Evolutionary conservation across 192 early-diverging fungal genomes (phyloP), one percentile per base, ranked within the genome.

Genomic region (Coemansia biformis): DNA sequence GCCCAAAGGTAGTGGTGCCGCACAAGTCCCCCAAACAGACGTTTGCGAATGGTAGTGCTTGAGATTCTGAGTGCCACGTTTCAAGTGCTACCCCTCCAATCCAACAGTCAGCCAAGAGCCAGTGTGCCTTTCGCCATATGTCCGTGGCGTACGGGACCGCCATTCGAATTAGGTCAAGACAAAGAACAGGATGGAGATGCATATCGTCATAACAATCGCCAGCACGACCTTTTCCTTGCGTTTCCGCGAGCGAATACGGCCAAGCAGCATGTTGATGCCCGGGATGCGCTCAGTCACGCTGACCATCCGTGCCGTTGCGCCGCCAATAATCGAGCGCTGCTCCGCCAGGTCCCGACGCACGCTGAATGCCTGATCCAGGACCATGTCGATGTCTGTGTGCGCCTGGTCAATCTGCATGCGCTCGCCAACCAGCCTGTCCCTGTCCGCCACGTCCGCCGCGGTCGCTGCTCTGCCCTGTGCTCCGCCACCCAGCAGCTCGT

Each of bases 201-300:
- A 75, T 33, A 62, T 34, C 5, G 71, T 50, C 15, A 75, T 32
- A 3, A 66, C 59, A 22, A 61, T 59, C 4, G 63, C 63, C 23
- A 75, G 51, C 24, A 75, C 59, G 8, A 75, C 63, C 40, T 75
- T 66, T 44, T 75, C 71, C 38, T 52, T 66, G 59, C 71, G 71
- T 46, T 66, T 66, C 18, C 71, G 63, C 15, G 63, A 75, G 38
- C 71, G 58, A 36, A 75, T 75, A 10, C 63, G 48, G 8, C 63
- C 59, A n/a, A 75, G 63, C 18, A 75, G 33, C 38, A 75, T 43
- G 38, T 66, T 75, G 44, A 75, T 54, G 32, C 71, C 71, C 19
- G 71, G 71, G 16, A 75, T 75, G 35, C 64, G 43, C 28, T 75
- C 63, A 0, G 71, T 59, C 11, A 74, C 50, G 39, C 54, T 51